Evolutionary conservation across 352 stramenopile genomes (phyloP), one percentile per base, ranked within the genome.

Genomic region (Phytophthora macrochlamydospora): DNA sequence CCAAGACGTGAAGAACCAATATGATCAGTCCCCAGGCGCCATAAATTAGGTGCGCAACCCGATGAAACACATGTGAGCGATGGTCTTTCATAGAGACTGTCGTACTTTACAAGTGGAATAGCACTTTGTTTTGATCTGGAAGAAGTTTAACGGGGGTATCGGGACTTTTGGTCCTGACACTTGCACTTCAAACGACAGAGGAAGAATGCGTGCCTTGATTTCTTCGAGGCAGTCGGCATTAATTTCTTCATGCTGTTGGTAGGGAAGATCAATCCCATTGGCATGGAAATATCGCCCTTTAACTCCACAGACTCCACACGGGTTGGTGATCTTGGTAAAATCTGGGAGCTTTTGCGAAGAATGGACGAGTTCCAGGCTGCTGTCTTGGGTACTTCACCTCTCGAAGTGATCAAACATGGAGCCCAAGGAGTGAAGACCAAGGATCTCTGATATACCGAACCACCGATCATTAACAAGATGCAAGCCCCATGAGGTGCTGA

Each of bases 211-310:
- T 29, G 4, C 59, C 49, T 44, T 49, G 42, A 37, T 55, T 56
- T 18, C 40, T 4, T 40, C 45, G 38, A 12, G 54, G 55, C 33
- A 65, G 13, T 14, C 31, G 14, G 52, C 11, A 78, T 33, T 28
- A 78, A 29, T 13, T 42, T 31, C 37, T 73, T 79, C 46, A 79
- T 68, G 8, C 49, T 76, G 2, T 49, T 66, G 8, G 58, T 70
- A 2, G 62, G 61, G 12, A 71, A 56, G 1, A 73, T 30, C 5
- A 78, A 11, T 3, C 67, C 65, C 18, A 73, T 40, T 1, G 66
- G 68, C 29, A 73, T 79, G 44, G 13, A 79, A 77, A 32, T 73
- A 67, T 9, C 44, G 50, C 0, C 68, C 56, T n/a, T 72, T 70
- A 4, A 76, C 60, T 3, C 64, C 64, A 37, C 61, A 74, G 8